Evolutionary conservation across 805 yeast species (phyloP).

Genomic region (Wickerhamiella australiensis): DNA sequence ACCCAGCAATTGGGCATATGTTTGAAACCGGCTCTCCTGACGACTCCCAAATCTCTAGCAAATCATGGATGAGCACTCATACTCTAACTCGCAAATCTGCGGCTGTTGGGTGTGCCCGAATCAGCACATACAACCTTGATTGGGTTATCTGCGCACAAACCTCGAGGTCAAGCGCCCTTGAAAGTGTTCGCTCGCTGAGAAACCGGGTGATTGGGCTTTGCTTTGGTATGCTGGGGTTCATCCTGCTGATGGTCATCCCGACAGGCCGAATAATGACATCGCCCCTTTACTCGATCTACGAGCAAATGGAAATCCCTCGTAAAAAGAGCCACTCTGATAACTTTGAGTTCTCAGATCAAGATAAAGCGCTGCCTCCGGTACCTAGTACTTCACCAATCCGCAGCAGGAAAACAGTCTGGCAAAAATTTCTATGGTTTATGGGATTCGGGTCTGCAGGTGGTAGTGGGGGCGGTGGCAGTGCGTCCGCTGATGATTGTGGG

Average conservation of each 20-base stretch:
- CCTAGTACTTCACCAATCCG: not conserved
- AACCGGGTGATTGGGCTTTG: constrained; percentile 17
- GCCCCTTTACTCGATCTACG: constrained; percentile 18
- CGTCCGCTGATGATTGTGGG: not conserved
- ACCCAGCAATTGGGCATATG: constrained; percentile 18
- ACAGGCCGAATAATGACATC: constrained; percentile 17
- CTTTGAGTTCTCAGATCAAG: not conserved
- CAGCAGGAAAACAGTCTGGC: not conserved
- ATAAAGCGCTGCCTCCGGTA: not conserved
- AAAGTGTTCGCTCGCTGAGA: constrained; percentile 11
- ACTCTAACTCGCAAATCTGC: constrained; percentile 14
- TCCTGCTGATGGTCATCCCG: constrained; percentile 15
- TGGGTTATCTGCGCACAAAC: constrained; percentile 18
- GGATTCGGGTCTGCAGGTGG: constrained; percentile 1
- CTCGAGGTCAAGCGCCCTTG: constrained; percentile 12
- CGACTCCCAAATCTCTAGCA: constrained; percentile 4
- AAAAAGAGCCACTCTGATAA: not conserved
- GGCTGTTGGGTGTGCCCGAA: constrained; percentile 20
- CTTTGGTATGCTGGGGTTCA: constrained; percentile 18
- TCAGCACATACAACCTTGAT: constrained; percentile 9
- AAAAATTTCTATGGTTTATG: not conserved
- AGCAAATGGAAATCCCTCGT: constrained; percentile 16
- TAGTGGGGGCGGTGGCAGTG: not conserved
- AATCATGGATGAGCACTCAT: constrained; percentile 15
- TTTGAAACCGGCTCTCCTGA: not conserved